Percentiles rank a stretch among this genome's conserved stretches.
Conservation (phyloP, 1,284 basidiomycete genomes). For the Naganishia sp. region DNA sequence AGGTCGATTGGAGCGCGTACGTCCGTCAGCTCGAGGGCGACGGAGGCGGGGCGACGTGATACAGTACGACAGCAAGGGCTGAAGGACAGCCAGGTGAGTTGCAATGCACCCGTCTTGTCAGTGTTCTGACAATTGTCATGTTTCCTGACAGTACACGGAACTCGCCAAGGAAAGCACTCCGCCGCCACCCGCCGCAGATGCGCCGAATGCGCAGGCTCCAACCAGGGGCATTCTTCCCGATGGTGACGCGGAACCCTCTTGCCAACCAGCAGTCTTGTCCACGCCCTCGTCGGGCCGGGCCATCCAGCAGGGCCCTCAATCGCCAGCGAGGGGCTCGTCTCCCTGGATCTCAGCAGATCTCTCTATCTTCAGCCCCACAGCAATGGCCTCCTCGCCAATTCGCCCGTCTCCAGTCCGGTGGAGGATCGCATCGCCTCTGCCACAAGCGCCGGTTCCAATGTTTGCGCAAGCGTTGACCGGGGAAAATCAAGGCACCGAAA, state of each 20-base stretch:
- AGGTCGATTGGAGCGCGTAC: slow-evolving; percentile 2
- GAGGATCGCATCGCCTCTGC: slow-evolving; percentile 12
- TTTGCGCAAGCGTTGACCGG: not conserved
- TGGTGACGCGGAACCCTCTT: too few species aligned
- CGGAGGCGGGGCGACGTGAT: too few species aligned
- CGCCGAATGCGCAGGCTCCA: too few species aligned
- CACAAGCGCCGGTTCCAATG: not conserved
- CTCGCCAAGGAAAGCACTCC: too few species aligned
- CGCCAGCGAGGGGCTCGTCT: slow-evolving; percentile 3
- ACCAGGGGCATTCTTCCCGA: too few species aligned
- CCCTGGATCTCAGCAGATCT: slow-evolving; percentile 39
- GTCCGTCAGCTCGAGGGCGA: not conserved
- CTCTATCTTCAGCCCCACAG: slow-evolving; percentile 40
- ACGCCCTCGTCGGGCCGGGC: not conserved
- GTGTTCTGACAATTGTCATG: too few species aligned
- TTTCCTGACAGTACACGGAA: not conserved
- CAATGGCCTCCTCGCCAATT: slow-evolving; percentile 38
- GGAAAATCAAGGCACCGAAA: not conserved
- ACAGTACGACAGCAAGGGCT: not conserved
- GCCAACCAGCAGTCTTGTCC: not conserved
- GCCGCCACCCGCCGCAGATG: too few species aligned
- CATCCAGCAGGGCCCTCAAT: not conserved
- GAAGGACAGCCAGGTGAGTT: not conserved
- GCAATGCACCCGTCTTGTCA: not conserved
- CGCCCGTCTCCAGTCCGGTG: slow-evolving; percentile 10